Evolutionary conservation across 495 filamentous ascomycete species (phyloP).

Genomic region (Hypoxylon trugodes): DNA sequence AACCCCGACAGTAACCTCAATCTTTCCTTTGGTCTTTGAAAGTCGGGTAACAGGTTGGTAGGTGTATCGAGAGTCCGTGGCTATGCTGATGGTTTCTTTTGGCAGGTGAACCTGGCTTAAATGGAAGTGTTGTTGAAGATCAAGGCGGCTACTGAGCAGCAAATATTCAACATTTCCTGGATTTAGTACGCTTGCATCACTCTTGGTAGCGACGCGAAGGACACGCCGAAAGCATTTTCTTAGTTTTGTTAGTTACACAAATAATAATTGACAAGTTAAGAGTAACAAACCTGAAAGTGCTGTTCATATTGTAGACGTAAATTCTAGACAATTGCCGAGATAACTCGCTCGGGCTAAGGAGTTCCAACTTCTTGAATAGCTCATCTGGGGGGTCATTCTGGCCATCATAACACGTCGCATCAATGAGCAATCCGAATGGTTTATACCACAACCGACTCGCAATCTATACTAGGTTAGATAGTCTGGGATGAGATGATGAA

Average conservation of each 20-base stretch:
- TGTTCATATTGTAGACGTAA: conserved; percentile 77
- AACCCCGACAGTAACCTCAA: conserved; percentile 70
- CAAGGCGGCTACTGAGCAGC: conserved; percentile 65
- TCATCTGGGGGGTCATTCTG: conserved; percentile 67
- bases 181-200: conserved; percentile 62
- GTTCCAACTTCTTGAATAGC: conserved; percentile 64
- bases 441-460: conserved; percentile 73
- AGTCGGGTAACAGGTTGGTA: conserved; percentile 69
- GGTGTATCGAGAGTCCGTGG: conserved; percentile 68
- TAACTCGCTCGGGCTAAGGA: conserved; percentile 66
- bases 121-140: conserved; percentile 71
- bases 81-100: conserved; percentile 71
- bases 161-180: conserved; percentile 69
- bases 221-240: conserved; percentile 70
- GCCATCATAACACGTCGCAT: conserved; percentile 71
- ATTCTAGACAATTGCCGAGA: conserved; percentile 61
- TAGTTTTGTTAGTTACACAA: conserved; percentile 9
- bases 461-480: conserved; percentile 51
- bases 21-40: conserved; percentile 71
- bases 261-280: not conserved
- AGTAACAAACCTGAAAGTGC: conserved; percentile 57
- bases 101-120: conserved; percentile 68
- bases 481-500: not conserved
- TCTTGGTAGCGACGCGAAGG: conserved; percentile 62
- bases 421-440: conserved; percentile 69